These are phyloP conservation scores for Xylariaceae sp. DNA, from an alignment of 2,329 filamentous ascomycete genomes.

Conservation along the genomic window DNA sequence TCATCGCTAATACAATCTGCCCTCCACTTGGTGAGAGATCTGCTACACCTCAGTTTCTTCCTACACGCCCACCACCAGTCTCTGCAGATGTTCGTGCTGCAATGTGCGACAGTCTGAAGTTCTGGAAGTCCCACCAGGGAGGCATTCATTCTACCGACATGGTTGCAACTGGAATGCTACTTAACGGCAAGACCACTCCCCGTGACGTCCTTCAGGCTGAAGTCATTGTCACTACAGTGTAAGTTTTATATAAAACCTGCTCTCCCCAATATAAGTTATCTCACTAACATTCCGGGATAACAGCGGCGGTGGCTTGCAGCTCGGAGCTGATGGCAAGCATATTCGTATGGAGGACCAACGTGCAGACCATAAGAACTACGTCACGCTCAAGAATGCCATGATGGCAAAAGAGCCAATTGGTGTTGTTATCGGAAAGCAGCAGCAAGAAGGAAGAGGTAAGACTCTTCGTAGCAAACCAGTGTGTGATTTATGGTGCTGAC, in stretches of 20 bases:
- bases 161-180: constrained; percentile 52
- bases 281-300: constrained; percentile 1
- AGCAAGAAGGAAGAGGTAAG: background rate
- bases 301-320: constrained; percentile 19
- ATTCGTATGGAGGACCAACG: constrained; percentile 45
- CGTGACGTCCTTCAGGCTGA: constrained; percentile 56
- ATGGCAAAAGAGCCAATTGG: constrained; percentile 15
- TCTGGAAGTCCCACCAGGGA: constrained; percentile 57
- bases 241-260: constrained; percentile 28
- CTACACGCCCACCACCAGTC: constrained; percentile 39
- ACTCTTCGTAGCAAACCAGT: background rate
- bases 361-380: constrained; percentile 33
- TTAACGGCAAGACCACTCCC: constrained; percentile 49
- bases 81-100: constrained; percentile 55
- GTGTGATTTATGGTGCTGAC: background rate
- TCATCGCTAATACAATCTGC: too few relatives aligned
- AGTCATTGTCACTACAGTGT: constrained; percentile 60
- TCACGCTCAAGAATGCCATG: constrained; percentile 43
- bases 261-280: background rate
- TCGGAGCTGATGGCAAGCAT: constrained; percentile 40
- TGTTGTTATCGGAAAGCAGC: constrained; percentile 14
- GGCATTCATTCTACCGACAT: constrained; percentile 49
- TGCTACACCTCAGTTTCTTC: background rate
- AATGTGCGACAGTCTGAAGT: constrained; percentile 59
- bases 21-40: background rate